Evolutionary conservation across 257 asterid species (phyloP).

Genomic region (Osmanthus fragrans): DNA sequence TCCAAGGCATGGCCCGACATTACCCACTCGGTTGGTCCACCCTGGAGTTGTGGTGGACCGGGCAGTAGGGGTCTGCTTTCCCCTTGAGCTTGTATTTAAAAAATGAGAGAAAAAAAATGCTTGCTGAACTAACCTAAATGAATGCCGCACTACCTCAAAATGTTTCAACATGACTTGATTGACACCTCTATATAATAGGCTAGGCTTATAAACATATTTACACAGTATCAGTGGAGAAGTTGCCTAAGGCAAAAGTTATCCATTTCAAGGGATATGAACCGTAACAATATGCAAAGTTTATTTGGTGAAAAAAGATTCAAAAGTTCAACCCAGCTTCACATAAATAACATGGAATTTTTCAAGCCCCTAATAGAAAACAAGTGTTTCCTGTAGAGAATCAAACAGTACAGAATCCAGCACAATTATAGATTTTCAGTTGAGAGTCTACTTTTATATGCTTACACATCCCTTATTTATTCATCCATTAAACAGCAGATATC

Average conservation of each 20-base stretch:
- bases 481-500: not conserved
- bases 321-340: not conserved
- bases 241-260: not conserved
- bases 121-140: no score
- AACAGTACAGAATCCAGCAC: not conserved
- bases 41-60: no score
- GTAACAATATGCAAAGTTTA: not conserved
- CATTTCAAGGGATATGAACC: not conserved
- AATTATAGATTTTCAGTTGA: not conserved
- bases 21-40: no score
- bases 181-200: no score
- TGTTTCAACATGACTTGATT: no score
- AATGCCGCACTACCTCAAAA: no score
- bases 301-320: slow-evolving; percentile 11
- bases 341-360: not conserved
- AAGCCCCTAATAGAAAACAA: not conserved
- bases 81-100: no score
- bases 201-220: no score
- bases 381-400: not conserved
- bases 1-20: no score
- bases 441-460: not conserved
- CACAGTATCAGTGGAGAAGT: not conserved
- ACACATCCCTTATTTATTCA: not conserved
- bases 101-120: no score
- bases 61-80: no score